These are phyloP conservation scores for Earliella scabrosa DNA, from an alignment of 1,284 basidiomycete species.

Conservation along the genomic window DNA sequence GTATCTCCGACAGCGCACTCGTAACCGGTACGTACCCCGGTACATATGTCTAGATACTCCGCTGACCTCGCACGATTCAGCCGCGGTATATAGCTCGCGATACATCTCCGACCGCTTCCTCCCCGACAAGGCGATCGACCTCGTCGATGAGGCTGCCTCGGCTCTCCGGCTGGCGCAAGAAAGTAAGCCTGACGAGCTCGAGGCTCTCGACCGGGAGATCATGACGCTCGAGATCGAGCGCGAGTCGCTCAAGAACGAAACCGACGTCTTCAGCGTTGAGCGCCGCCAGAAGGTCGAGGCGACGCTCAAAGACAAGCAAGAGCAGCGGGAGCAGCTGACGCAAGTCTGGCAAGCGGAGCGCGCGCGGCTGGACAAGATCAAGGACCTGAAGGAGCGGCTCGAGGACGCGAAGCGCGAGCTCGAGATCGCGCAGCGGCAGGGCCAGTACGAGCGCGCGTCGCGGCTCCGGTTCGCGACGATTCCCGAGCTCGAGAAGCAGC, in stretches of 20 bases:
- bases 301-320: constrained; percentile 62
- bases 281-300: constrained; percentile 70
- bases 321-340: constrained; percentile 65
- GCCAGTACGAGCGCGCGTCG: constrained; percentile 83
- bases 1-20: constrained; percentile 86
- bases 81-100: constrained; percentile 82
- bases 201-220: constrained; percentile 82
- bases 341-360: constrained; percentile 84
- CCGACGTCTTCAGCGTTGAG: constrained; percentile 81
- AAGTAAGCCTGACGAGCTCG: constrained; percentile 86
- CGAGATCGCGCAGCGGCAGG: constrained; percentile 86
- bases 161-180: constrained; percentile 91
- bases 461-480: constrained; percentile 84
- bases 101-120: constrained; percentile 88
- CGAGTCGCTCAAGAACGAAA: constrained; percentile 89
- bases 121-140: constrained; percentile 90
- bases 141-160: constrained; percentile 91
- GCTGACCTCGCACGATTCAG: constrained; percentile 83
- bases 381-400: constrained; percentile 78
- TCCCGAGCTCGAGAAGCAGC: constrained; percentile 76
- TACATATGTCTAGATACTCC: constrained; percentile 83
- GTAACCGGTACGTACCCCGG: constrained; percentile 83
- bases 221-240: constrained; percentile 91
- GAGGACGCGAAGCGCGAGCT: constrained; percentile 87
- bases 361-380: constrained; percentile 75